Evolutionary conservation across 805 yeast genomes (phyloP).

Genomic region (Scheffersomyces coipomensis): DNA sequence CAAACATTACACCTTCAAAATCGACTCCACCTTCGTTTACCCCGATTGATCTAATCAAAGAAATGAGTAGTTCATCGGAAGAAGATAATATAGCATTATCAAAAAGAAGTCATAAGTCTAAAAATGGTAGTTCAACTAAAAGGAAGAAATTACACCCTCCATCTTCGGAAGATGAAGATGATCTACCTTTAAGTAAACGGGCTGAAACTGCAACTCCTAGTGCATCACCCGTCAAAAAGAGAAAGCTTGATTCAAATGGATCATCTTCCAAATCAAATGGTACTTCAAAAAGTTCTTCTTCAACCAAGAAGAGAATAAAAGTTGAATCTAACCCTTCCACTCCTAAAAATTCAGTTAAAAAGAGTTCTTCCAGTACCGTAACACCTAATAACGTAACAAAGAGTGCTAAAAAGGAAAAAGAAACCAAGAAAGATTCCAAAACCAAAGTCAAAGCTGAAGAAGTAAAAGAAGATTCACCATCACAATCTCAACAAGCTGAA

Average conservation of each 20-base stretch:
- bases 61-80: conserved; percentile 7
- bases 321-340: neutral
- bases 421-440: conserved; percentile 2
- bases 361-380: conserved; percentile 1
- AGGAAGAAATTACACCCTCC: neutral
- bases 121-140: neutral
- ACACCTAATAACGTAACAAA: conserved; percentile 1
- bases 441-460: conserved; percentile 3
- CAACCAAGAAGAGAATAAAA: neutral
- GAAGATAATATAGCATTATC: conserved; percentile 8
- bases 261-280: conserved; percentile 2
- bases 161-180: conserved; percentile 5
- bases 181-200: conserved; percentile 3
- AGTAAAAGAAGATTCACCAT: conserved; percentile 5
- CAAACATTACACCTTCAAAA: too few species aligned
- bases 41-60: too few species aligned
- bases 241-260: conserved; percentile 3
- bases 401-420: conserved; percentile 4
- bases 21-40: too few species aligned
- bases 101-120: neutral
- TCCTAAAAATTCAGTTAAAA: conserved; percentile 2
- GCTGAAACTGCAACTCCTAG: neutral
- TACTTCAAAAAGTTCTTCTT: neutral
- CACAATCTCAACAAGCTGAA: conserved; percentile 9
- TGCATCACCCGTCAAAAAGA: neutral